Base-by-base conservation (phyloP, 2,329 filamentous ascomycete species). In the Teratosphaeria epicoccoides region DNA sequence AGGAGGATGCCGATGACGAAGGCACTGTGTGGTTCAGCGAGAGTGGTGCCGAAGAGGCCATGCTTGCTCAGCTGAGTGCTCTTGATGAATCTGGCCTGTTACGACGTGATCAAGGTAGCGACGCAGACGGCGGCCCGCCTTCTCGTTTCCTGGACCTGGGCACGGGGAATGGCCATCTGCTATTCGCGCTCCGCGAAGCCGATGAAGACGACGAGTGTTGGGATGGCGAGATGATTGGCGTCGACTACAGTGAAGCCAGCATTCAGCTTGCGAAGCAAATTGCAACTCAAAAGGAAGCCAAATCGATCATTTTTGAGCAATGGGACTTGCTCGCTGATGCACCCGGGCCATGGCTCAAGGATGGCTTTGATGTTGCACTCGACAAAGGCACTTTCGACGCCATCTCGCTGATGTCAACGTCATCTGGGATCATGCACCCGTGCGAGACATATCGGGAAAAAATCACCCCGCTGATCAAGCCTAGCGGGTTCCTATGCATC, bases 341-440 rank as follows among this genome's bases (percentile, higher is more conserved):
- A 23, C 59, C 69, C 3, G 68, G 68, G 1, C 47, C 78, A 48
- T 88, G 85, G 82, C 71, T 89, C 3, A 60, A 49, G 0, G 66
- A 68, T 0, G 86, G 86, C 0, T 97, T 90, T 73, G 89, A 97
- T 69, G 81, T 96, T 0, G 84, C 96, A 0, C 78, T 96, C n/a
- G 93, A 98, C 71, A 98, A 98, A 72, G 93, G 93, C 44, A 98
- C 93, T 0, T 98, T 97, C 67, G 93, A 98, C 73, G 93, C 93
- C 10, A 85, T 98, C 28, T 89, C 83, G 47, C 73, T 97, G n/a
- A 66, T 66, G 64, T 50, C 50, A 4, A 46, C 53, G 5, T 46
- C 44, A 46, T 48, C 55, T 17, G 51, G 49, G 4, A 25, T 25
- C n/a, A 49, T 48, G n/a, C 59, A 65, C 46, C 61, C 61, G 12